phyloP scores from a whole-genome alignment of 1,284 basidiomycete species.

The Ustilago loliicola region DNA sequence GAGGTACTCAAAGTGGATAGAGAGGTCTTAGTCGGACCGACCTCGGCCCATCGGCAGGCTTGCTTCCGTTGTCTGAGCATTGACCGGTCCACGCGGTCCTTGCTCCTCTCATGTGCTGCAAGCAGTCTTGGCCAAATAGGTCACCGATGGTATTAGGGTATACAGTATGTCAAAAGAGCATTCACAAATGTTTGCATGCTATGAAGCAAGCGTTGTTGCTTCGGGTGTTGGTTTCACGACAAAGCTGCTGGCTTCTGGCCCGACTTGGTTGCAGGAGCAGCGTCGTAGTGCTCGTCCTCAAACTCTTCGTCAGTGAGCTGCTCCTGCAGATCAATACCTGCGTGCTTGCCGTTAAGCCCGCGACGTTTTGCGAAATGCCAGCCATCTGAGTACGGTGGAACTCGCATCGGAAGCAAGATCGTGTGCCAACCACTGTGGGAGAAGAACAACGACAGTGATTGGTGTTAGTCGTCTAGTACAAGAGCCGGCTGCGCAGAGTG shows the following conservation, averaged over 20 bases:
- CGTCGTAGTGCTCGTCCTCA: conserved; percentile 35
- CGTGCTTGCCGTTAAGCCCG: conserved; percentile 73
- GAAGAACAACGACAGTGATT: not conserved
- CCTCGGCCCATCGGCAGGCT: not conserved
- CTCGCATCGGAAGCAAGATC: conserved; percentile 83
- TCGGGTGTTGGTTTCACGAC: not conserved
- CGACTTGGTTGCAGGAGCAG: not conserved
- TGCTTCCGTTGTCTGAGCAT: not conserved
- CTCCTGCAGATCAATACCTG: conserved; percentile 72
- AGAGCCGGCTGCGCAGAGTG: not conserved
- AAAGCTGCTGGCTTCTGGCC: not conserved
- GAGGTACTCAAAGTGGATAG: too few relatives aligned
- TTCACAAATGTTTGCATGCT: not conserved
- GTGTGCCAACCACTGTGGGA: conserved; percentile 79
- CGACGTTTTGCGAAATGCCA: conserved; percentile 81
- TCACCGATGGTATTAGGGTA: conserved; percentile 3
- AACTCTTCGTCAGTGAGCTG: conserved; percentile 74
- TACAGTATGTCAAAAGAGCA: not conserved
- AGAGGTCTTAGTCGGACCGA: not conserved
- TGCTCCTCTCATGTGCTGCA: not conserved
- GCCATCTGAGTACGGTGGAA: conserved; percentile 87
- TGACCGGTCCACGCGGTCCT: not conserved
- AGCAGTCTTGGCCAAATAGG: not conserved
- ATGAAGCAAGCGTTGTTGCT: not conserved
- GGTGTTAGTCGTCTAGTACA: not conserved